Evolutionary conservation across 2,329 filamentous ascomycete species (phyloP).

Genomic region (Reticulascus tulasneorum): DNA sequence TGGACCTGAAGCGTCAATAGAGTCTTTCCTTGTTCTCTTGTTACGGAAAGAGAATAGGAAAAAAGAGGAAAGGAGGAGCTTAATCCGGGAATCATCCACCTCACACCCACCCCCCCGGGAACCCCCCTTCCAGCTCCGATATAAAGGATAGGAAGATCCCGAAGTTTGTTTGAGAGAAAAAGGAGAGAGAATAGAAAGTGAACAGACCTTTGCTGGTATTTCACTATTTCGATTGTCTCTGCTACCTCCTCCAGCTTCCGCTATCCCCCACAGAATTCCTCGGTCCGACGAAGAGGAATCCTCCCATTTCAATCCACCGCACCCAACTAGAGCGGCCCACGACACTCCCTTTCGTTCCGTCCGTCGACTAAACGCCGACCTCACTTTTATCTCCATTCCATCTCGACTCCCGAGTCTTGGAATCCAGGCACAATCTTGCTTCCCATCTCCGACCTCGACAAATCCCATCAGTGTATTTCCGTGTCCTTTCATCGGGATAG

Average conservation of each 20-base stretch:
- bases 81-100: conserved; percentile 18
- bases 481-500: conserved; percentile 1
- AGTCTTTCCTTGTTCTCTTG: conserved; percentile 16
- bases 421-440: conserved; percentile 11
- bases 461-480: too few relatives aligned
- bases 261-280: conserved; percentile 33
- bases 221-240: conserved; percentile 13
- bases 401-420: conserved; percentile 14
- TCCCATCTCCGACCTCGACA: not conserved
- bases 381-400: conserved; percentile 12
- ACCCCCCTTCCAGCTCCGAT: conserved; percentile 3
- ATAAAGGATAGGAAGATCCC: conserved; percentile 8
- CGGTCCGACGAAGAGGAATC: conserved; percentile 38
- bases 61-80: conserved; percentile 16
- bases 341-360: conserved; percentile 30
- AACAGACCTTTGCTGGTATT: conserved; percentile 36
- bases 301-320: conserved; percentile 28
- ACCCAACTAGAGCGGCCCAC: conserved; percentile 21
- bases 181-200: conserved; percentile 24
- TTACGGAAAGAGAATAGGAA: conserved; percentile 13
- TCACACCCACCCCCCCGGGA: conserved; percentile 2
- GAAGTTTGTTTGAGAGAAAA: conserved; percentile 19
- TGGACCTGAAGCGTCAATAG: conserved; percentile 20
- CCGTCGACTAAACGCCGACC: conserved; percentile 10
- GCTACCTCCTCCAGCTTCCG: conserved; percentile 8